Percentiles rank a stretch among this genome's conserved stretches.
Conservation (phyloP, 177 flowering plant species). For the Tripterygium wilfordii region DNA sequence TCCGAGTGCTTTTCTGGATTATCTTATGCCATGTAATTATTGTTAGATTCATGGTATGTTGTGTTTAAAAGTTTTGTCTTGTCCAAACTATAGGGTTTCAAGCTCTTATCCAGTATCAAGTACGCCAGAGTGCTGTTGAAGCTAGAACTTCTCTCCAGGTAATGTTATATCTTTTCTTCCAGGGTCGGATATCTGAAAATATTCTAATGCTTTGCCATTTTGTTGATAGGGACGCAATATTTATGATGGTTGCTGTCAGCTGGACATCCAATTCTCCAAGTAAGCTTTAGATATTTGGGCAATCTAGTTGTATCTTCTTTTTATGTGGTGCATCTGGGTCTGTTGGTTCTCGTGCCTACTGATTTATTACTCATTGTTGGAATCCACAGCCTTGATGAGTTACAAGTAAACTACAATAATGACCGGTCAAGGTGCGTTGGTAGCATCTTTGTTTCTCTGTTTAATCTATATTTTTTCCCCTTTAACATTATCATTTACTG, state of each 20-base stretch:
- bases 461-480: background rate
- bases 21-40: too few relatives aligned
- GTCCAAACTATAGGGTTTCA: conserved; percentile 67
- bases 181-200: too few relatives aligned
- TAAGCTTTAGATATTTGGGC: conserved; percentile 19
- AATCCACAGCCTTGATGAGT: conserved; percentile 94
- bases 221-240: conserved; percentile 83
- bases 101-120: conserved; percentile 90
- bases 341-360: too few relatives aligned
- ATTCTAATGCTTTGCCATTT: background rate
- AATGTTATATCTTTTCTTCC: too few relatives aligned
- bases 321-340: too few relatives aligned
- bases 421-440: conserved; percentile 80
- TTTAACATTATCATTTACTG: too few relatives aligned
- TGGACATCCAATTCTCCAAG: conserved; percentile 97
- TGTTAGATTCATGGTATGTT: too few relatives aligned
- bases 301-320: too few relatives aligned
- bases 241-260: conserved; percentile 98
- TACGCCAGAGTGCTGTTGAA: conserved; percentile 67
- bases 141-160: conserved; percentile 91
- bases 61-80: background rate
- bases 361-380: too few relatives aligned
- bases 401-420: conserved; percentile 96
- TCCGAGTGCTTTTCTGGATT: background rate
- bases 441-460: background rate